These are phyloP conservation scores for Rhizopogon vulgaris DNA, from an alignment of 768 basidiomycete species.

Conservation along the genomic window DNA sequence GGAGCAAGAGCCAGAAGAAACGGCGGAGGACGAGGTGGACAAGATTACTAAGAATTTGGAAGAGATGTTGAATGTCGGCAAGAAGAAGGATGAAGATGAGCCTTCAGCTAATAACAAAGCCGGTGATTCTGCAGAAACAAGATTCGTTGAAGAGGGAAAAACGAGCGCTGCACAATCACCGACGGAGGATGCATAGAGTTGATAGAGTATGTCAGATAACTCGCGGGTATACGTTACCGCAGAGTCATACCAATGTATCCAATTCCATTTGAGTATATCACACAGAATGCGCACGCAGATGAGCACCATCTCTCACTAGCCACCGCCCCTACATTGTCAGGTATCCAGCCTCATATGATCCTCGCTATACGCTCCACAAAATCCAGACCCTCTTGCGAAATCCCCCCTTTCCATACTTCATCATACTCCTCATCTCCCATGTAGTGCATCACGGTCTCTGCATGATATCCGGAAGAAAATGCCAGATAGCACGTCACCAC, in stretches of 20 bases:
- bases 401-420: slow-evolving; percentile 24
- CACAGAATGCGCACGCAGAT: too few relatives aligned
- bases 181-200: neutral
- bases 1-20: slow-evolving; percentile 2
- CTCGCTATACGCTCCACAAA: slow-evolving; percentile 19
- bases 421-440: slow-evolving; percentile 18
- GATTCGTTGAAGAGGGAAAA: neutral
- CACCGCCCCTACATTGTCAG: neutral
- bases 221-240: too few relatives aligned
- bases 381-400: slow-evolving; percentile 18
- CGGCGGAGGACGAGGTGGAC: slow-evolving; percentile 19
- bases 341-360: slow-evolving; percentile 3
- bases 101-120: neutral
- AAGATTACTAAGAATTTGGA: slow-evolving; percentile 19
- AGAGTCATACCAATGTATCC: too few relatives aligned
- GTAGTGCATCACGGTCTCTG: slow-evolving; percentile 14
- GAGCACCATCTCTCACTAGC: neutral
- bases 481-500: slow-evolving; percentile 23
- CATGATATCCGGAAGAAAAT: slow-evolving; percentile 15
- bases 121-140: neutral
- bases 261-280: too few relatives aligned
- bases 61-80: slow-evolving; percentile 8
- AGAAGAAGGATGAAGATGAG: neutral
- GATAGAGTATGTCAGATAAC: neutral
- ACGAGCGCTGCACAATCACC: neutral